These are phyloP conservation scores for Didymella pomorum DNA, from an alignment of 2,329 filamentous ascomycete species.

Conservation along the genomic window DNA sequence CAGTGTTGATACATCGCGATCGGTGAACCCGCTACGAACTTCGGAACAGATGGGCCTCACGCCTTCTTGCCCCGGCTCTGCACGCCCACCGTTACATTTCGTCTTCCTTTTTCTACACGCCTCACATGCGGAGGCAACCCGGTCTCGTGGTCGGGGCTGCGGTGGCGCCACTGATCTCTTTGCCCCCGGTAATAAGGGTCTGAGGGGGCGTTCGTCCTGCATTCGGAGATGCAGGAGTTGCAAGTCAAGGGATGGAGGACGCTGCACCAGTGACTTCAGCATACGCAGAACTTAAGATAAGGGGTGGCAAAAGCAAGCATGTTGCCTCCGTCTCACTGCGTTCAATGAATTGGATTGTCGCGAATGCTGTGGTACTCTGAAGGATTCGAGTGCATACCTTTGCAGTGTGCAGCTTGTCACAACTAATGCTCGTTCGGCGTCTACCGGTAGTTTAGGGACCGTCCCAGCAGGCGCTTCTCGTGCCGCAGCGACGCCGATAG, in stretches of 20 bases:
- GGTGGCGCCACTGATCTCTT: slow-evolving; percentile 7
- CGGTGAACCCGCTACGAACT: slow-evolving; percentile 8
- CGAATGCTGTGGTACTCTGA: neutral
- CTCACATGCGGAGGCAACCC: slow-evolving; percentile 12
- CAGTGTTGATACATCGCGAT: slow-evolving; percentile 1
- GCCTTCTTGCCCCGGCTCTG: slow-evolving; percentile 4
- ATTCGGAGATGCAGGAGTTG: neutral
- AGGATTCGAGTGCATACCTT: slow-evolving; percentile 3
- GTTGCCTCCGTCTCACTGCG: neutral
- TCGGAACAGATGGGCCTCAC: slow-evolving; percentile 9
- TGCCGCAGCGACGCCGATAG: slow-evolving; percentile 1
- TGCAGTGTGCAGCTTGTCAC: slow-evolving; percentile 3
- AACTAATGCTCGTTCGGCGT: neutral
- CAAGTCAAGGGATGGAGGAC: neutral
- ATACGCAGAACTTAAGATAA: neutral
- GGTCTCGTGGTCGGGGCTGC: slow-evolving; percentile 7
- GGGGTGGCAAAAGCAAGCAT: slow-evolving; percentile 2
- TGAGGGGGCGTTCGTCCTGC: slow-evolving; percentile 10
- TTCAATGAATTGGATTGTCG: neutral
- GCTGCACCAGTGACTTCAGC: slow-evolving; percentile 10
- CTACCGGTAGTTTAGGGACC: neutral
- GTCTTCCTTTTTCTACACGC: slow-evolving; percentile 11
- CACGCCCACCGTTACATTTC: slow-evolving; percentile 11
- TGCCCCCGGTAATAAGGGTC: slow-evolving; percentile 5
- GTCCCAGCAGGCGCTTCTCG: slow-evolving; percentile 2